Base-by-base conservation (phyloP, 768 basidiomycete species). In the Naematelia encephala region DNA sequence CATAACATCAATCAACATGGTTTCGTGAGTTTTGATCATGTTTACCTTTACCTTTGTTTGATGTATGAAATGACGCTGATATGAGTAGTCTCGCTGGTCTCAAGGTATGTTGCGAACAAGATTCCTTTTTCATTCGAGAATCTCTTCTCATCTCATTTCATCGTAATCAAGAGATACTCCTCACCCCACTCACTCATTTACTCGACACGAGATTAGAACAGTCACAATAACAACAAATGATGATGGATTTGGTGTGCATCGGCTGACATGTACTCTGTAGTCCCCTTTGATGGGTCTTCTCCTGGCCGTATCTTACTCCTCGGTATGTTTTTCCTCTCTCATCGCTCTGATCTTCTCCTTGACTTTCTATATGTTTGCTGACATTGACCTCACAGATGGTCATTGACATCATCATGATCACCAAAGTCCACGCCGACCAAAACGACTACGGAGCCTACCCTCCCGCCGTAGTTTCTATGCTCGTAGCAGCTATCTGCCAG, bases 341-440 rank as follows among this genome's bases (percentile, higher is more conserved):
- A 12, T 47, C 23, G n/a, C 46, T 8, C 19, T 25, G 10, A 19
- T 25, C 19, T 19, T 25, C 30, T 5, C 27, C 27, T 29, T 27
- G 12, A 47, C 14, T 1, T 27, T 28, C 11, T 13, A 12, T 19
- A 46, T 5, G 21, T 2, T 5, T 45, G 25, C 48, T 13, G n/a
- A 12, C 23, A 12, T n/a, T n/a, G n/a, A n/a, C n/a, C n/a, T n/a
- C n/a, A 5, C 46, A 66, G 64, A 52, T 66, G 48, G 59, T 66
- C 46, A 43, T 66, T 30, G 57, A 66, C 43, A 59, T 66, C 45
- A 66, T 66, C 44, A 21, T 28, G 16, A 62, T 66, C 44, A 21
- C 22, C 51, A 66, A 66, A 28, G 57, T 62, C 26, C 42, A 46
- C 12, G 30, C 14, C 10, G 51, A 48, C 28, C 14, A 46, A 28